Evolutionary conservation across 73 alveolate species (phyloP).

Genomic region (Paraurostyla sp.): DNA sequence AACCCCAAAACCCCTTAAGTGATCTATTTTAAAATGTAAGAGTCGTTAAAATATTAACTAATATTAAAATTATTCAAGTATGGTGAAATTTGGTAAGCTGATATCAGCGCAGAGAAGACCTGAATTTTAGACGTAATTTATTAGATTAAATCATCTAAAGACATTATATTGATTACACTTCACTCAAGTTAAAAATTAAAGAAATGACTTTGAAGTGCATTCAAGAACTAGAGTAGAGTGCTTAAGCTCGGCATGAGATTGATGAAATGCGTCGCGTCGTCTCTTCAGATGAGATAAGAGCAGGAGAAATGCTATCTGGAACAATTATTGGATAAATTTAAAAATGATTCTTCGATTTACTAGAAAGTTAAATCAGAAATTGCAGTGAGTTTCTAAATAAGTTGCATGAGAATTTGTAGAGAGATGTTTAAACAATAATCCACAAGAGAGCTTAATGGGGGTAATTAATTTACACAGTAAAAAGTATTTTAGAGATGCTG

Average conservation of each 20-base stretch:
- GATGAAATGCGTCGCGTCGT: slow-evolving; percentile 24
- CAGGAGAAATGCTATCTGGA: neutral
- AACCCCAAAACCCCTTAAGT: too few species aligned
- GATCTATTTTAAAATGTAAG: too few species aligned
- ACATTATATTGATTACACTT: slow-evolving; percentile 19
- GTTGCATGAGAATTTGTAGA: neutral
- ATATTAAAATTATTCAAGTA: too few species aligned
- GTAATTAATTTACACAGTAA: neutral
- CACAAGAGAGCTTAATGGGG: slow-evolving; percentile 51
- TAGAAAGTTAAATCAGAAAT: slow-evolving; percentile 2
- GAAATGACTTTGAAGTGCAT: slow-evolving; percentile 11
- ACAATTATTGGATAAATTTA: slow-evolving; percentile 29
- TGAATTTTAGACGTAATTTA: neutral
- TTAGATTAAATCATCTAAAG: neutral
- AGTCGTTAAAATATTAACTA: too few species aligned
- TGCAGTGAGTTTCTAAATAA: neutral
- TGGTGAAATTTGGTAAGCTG: slow-evolving; percentile 47
- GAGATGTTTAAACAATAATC: neutral
- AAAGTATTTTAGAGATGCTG: slow-evolving; percentile 13
- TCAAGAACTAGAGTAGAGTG: neutral
- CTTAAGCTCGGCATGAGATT: neutral
- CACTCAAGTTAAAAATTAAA: slow-evolving; percentile 21
- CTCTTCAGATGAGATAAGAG: slow-evolving; percentile 2
- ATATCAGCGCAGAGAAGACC: slow-evolving; percentile 43
- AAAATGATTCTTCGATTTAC: neutral